Base-by-base conservation (phyloP, 495 filamentous ascomycete species). In the Penicillium dipodomyicola region DNA sequence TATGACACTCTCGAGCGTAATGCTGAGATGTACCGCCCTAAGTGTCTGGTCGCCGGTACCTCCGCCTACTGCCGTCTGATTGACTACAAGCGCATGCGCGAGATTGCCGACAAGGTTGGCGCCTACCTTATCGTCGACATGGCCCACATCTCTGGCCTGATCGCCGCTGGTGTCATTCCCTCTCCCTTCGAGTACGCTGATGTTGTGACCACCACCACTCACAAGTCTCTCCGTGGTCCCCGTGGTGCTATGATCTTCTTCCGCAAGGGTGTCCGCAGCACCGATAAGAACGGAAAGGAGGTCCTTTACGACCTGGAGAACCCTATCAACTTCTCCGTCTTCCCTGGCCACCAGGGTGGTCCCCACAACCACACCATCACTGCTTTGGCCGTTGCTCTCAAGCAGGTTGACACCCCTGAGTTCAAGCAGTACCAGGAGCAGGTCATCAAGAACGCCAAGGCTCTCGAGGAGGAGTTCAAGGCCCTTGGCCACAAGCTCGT, bases 351-450 rank as follows among this genome's bases (percentile, higher is more conserved):
- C 79, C 95, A 99, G 81, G 95, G 95, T 69, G 95, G 95, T 51
- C 95, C 95, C 27, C 95, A 99, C 81, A 99, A 99, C 82, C 95
- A 99, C 84, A 99, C 95, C 74, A 99, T 99, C 77, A 99, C 95
- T 39, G 95, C 95, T 61, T 83, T 99, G 52, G 90, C 95, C 29
- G 95, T 97, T 63, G 95, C 95, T 45, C 83, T 99, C 59, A 94
- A 96, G 81, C 95, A 99, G 80, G 93, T 90, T 49, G 86, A 84
- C 59, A 89, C 87, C 52, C 88, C 90, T 35, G 94, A 96, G 73
- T 99, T 97, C 85, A 94, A 91, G 78, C 82, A 85, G 64, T 99
- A 99, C 80, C 95, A 99, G 74, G 74, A 92, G 73, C 87, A 91
- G 75, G 92, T 97, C 29, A 82, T 96, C 45, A 82, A 85, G 72